These are phyloP conservation scores for Paratinospora sagittata DNA, from an alignment of 164 flowering plant genomes.

Conservation along the genomic window DNA sequence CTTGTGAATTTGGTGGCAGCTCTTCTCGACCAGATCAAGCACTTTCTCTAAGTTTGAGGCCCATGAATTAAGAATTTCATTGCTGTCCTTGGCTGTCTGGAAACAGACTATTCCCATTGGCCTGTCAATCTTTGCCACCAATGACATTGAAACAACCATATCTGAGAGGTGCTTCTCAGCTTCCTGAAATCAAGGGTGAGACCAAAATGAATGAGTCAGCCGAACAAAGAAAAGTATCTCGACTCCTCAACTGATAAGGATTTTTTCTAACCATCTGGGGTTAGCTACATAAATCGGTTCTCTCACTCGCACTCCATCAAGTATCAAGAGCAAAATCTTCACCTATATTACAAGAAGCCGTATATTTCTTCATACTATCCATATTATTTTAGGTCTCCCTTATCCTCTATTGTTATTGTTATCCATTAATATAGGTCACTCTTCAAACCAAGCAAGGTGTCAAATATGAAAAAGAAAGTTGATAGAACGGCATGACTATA, in stretches of 20 bases:
- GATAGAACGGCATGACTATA: not conserved
- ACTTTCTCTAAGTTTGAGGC: slow-evolving; percentile 84
- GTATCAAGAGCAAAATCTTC: too few relatives aligned
- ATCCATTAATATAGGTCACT: too few relatives aligned
- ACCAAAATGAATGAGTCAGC: not conserved
- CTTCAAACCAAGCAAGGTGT: too few relatives aligned
- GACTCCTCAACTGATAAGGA: too few relatives aligned
- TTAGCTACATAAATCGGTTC: too few relatives aligned
- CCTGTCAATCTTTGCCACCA: slow-evolving; percentile 87
- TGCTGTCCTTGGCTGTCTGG: slow-evolving; percentile 79
- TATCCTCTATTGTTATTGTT: too few relatives aligned
- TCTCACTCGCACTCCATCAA: too few relatives aligned
- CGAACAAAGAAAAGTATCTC: not conserved
- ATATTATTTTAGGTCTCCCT: too few relatives aligned
- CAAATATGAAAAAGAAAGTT: not conserved
- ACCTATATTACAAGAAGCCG: too few relatives aligned
- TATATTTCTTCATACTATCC: too few relatives aligned
- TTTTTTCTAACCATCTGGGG: too few relatives aligned
- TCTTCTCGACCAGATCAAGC: slow-evolving; percentile 94
- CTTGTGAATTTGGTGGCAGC: slow-evolving; percentile 98
- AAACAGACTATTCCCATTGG: slow-evolving; percentile 74
- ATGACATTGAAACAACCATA: slow-evolving; percentile 85
- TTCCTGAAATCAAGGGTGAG: slow-evolving; percentile 42
- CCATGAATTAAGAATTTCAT: slow-evolving; percentile 90
- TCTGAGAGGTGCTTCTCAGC: slow-evolving; percentile 91